These are phyloP conservation scores for Drosera spatulata DNA, from an alignment of 179 eudicot genomes.

Conservation along the genomic window DNA sequence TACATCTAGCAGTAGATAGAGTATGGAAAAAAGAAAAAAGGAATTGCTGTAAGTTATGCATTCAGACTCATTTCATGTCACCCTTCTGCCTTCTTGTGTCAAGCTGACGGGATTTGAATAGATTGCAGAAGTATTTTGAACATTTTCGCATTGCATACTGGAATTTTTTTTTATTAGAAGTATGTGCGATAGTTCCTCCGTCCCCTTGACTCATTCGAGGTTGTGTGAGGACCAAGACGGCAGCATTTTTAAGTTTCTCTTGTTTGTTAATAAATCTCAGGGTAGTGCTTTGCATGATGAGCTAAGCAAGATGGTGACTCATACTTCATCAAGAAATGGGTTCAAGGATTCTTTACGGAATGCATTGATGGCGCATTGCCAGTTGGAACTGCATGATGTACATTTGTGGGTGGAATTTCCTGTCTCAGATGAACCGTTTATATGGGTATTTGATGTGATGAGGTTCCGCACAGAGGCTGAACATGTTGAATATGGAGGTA, in stretches of 20 bases:
- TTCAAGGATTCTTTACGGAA: conserved; percentile 31
- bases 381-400: conserved; percentile 42
- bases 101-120: too few relatives aligned
- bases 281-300: conserved; percentile 65
- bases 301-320: conserved; percentile 35
- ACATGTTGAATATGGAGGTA: conserved; percentile 18
- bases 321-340: conserved; percentile 18
- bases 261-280: conserved; percentile 34
- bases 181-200: too few relatives aligned
- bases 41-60: too few relatives aligned
- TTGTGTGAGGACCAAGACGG: background rate
- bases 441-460: conserved; percentile 28
- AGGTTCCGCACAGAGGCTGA: conserved; percentile 37
- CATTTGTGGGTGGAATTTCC: conserved; percentile 43
- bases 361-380: conserved; percentile 37
- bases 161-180: too few relatives aligned
- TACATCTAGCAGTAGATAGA: too few relatives aligned
- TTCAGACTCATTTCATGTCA: too few relatives aligned
- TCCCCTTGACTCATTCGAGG: background rate
- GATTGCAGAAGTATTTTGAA: too few relatives aligned
- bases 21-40: too few relatives aligned
- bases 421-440: conserved; percentile 24
- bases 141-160: too few relatives aligned
- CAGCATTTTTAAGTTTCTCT: background rate
- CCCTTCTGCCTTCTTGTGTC: too few relatives aligned